These are phyloP conservation scores for Microsporum ferrugineum DNA, from an alignment of 2,329 filamentous ascomycete species.

Conservation along the genomic window DNA sequence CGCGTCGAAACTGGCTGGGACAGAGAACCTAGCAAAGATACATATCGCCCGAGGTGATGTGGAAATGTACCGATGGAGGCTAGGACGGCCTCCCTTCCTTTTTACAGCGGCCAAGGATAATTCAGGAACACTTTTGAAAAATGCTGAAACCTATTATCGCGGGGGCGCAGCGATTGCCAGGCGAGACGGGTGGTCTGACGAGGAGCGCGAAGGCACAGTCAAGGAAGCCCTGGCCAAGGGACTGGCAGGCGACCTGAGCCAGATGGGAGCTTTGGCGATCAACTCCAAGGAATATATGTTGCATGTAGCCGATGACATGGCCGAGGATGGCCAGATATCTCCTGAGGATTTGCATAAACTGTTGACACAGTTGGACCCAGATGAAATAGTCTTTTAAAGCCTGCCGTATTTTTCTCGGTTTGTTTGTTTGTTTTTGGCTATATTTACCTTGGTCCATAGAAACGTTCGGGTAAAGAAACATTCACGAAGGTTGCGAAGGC, in stretches of 20 bases:
- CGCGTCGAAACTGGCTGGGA: conserved; percentile 41
- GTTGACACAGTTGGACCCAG: conserved; percentile 10
- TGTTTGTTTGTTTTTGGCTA: neutral
- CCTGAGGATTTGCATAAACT: conserved; percentile 15
- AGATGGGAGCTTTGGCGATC: conserved; percentile 29
- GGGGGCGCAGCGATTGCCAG: conserved; percentile 37
- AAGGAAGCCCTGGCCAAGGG: conserved; percentile 41
- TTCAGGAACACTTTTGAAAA: conserved; percentile 39
- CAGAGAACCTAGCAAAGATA: conserved; percentile 42
- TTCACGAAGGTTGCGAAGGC: conserved; percentile 21
- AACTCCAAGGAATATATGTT: conserved; percentile 29
- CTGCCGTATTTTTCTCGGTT: neutral
- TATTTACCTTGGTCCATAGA: neutral
- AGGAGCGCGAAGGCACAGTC: conserved; percentile 34
- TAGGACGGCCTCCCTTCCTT: conserved; percentile 37
- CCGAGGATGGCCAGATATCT: conserved; percentile 42
- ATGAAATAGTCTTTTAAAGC: conserved; percentile 15
- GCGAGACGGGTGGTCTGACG: conserved; percentile 33
- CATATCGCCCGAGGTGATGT: conserved; percentile 45
- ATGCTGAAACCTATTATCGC: conserved; percentile 48
- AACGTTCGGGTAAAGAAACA: neutral
- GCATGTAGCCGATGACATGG: conserved; percentile 39
- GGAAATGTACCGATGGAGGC: conserved; percentile 43
- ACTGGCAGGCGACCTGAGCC: conserved; percentile 30
- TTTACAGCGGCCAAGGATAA: conserved; percentile 36